phyloP scores from a whole-genome alignment of 2,329 filamentous ascomycete species.

The Penicillium decumbens region DNA sequence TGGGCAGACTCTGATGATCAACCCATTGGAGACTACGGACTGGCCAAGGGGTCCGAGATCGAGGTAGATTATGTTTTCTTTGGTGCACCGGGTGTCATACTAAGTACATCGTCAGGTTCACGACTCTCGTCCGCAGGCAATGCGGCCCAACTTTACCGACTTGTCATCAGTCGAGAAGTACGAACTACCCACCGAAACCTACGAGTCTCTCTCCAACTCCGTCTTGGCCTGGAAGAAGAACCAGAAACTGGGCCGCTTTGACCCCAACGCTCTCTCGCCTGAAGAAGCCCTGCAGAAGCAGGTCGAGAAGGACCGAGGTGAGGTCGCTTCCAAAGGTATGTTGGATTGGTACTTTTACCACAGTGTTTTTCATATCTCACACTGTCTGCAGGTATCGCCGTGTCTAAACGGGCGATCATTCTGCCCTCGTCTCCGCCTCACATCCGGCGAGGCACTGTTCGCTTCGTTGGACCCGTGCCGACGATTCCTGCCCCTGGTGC shows the following conservation, averaged over 20 bases:
- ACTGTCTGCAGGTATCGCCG: slow-evolving; percentile 37
- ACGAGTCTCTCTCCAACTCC: slow-evolving; percentile 78
- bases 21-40: slow-evolving; percentile 51
- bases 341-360: neutral
- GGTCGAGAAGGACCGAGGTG: slow-evolving; percentile 53
- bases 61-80: slow-evolving; percentile 30
- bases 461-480: slow-evolving; percentile 41
- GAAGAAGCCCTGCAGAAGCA: slow-evolving; percentile 68
- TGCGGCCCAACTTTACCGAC: slow-evolving; percentile 76
- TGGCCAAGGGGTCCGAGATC: slow-evolving; percentile 42
- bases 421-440: slow-evolving; percentile 42
- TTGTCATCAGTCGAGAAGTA: slow-evolving; percentile 81
- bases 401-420: slow-evolving; percentile 42
- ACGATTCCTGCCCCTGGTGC: slow-evolving; percentile 37
- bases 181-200: slow-evolving; percentile 77
- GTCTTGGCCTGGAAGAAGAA: slow-evolving; percentile 93
- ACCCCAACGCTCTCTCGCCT: slow-evolving; percentile 71
- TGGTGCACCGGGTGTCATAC: neutral
- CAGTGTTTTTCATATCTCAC: neutral
- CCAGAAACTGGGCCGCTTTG: slow-evolving; percentile 94
- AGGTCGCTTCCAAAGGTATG: slow-evolving; percentile 65
- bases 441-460: slow-evolving; percentile 42
- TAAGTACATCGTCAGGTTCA: slow-evolving; percentile 56
- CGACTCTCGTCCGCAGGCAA: slow-evolving; percentile 71
- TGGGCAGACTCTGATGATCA: slow-evolving; percentile 68